Base-by-base conservation (phyloP, 2,329 filamentous ascomycete species). In the Ceratocystis variospora region DNA sequence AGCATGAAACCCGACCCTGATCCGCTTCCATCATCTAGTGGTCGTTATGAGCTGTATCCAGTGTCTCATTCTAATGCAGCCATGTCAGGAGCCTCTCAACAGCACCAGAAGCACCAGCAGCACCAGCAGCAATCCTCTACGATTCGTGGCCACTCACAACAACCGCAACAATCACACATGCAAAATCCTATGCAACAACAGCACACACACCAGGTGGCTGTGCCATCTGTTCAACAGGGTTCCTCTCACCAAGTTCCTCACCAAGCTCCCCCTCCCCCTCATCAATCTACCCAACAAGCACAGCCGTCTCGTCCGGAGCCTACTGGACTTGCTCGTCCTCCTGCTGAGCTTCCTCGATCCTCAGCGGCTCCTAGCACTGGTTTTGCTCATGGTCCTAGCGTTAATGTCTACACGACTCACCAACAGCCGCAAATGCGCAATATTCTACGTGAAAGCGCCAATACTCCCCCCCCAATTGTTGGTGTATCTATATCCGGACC, bases 1-100 rank as follows among this genome's bases (percentile, higher is more conserved):
- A 46, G 37, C 45, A 67, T 67, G 66, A 65, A 65, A 48, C 55
- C 61, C 41, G 66, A 67, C 33, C 63, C 63, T 62, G 66, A 65
- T 41, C 48, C 25, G 8, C 31, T 22, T 48, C 5, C 37, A 1
- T 17, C 53, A 19, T 65, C 63, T 25, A 37, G 28, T n/a, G 25
- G 53, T 28, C 50, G 63, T 3, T 61, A 59, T 53, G 41, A 57
- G 25, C 63, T 55, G 8, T 65, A 65, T n/a, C 50, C 37, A 19
- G 33, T 15, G 8, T 48, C 41, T 22, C 50, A 64, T 15, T n/a
- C 63, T 64, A 50, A 55, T 50, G 15, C 19, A 22, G 63, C 31
- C 15, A 45, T 31, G 28, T 1, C 37, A 15, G 37, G 37, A 33
- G 8, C 44, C 48, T 10, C 25, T 12, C 37, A 41, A 41, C 37